Evolutionary conservation across 257 asterid species (phyloP).

Genomic region (Solanum ahanhuiri): DNA sequence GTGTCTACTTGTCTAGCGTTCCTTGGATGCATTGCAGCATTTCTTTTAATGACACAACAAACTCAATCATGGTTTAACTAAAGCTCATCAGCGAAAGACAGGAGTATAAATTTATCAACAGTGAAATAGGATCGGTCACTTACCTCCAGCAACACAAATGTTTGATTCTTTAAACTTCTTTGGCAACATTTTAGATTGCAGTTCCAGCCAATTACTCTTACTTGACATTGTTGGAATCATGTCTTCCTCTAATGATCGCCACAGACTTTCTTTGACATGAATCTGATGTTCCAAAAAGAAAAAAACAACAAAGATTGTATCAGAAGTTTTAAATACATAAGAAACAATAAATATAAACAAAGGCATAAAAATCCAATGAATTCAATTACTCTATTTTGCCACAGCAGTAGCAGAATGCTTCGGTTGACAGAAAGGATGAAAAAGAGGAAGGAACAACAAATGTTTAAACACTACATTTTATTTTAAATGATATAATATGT

Average conservation of each 20-base stretch:
- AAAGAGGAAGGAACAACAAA: not conserved
- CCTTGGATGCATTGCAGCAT: not conserved
- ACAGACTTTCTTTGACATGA: conserved; percentile 56
- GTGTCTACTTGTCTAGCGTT: not conserved
- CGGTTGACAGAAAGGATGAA: not conserved
- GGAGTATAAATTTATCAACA: not conserved
- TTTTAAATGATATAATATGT: not conserved
- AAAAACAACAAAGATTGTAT: not conserved
- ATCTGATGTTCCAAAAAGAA: conserved; percentile 36
- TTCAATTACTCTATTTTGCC: not conserved
- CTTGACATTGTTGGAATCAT: conserved; percentile 57
- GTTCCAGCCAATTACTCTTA: conserved; percentile 87
- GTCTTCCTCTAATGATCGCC: conserved; percentile 85
- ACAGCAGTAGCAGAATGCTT: not conserved
- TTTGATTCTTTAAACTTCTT: conserved; percentile 70
- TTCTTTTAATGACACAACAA: not conserved
- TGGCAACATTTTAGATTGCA: conserved; percentile 50
- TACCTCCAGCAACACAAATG: conserved; percentile 98
- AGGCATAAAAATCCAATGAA: not conserved
- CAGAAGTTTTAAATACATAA: not conserved
- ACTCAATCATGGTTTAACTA: not conserved
- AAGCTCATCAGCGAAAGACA: not conserved
- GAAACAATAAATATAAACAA: not conserved
- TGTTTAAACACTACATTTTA: not conserved
- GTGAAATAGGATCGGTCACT: not conserved